These are phyloP conservation scores for Trichoderma lentiforme DNA, from an alignment of 2,329 filamentous ascomycete genomes.

Conservation along the genomic window DNA sequence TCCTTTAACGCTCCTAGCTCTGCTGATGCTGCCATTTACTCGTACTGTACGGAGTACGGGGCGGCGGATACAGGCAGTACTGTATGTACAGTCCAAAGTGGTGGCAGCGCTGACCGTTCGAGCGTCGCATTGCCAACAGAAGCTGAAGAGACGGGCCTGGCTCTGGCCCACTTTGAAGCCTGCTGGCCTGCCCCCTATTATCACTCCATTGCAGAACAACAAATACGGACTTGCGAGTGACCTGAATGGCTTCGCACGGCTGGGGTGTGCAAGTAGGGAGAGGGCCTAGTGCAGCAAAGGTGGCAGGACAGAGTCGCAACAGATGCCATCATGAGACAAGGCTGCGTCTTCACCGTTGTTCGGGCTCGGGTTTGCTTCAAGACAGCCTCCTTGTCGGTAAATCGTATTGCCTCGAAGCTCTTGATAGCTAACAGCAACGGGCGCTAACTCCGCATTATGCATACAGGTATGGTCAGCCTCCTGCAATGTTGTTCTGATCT, in stretches of 20 bases:
- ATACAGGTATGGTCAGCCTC: not conserved
- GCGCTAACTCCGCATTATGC: slow-evolving; percentile 12
- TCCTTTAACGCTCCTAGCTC: not conserved
- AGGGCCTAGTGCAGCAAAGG: not conserved
- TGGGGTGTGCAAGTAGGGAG: slow-evolving; percentile 3
- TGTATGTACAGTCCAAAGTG: not conserved
- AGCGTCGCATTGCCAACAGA: slow-evolving; percentile 5
- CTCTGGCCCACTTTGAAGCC: slow-evolving; percentile 11
- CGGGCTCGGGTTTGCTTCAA: not conserved
- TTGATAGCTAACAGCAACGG: not conserved
- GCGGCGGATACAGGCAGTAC: not conserved
- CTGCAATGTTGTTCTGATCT: slow-evolving; percentile 11
- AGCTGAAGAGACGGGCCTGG: slow-evolving; percentile 15
- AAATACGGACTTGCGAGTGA: not conserved
- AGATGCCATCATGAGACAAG: slow-evolving; percentile 5
- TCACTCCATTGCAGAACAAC: slow-evolving; percentile 4
- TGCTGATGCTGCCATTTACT: not conserved
- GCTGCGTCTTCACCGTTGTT: slow-evolving; percentile 9
- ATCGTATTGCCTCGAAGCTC: not conserved
- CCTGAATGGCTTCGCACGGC: slow-evolving; percentile 1
- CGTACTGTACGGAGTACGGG: not conserved
- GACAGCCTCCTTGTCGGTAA: not conserved
- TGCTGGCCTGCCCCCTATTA: slow-evolving; percentile 7
- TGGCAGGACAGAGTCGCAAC: slow-evolving; percentile 6
- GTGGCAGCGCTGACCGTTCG: not conserved